Evolutionary conservation across 1,284 basidiomycete species (phyloP).

Genomic region (Ustanciosporium gigantosporum): DNA sequence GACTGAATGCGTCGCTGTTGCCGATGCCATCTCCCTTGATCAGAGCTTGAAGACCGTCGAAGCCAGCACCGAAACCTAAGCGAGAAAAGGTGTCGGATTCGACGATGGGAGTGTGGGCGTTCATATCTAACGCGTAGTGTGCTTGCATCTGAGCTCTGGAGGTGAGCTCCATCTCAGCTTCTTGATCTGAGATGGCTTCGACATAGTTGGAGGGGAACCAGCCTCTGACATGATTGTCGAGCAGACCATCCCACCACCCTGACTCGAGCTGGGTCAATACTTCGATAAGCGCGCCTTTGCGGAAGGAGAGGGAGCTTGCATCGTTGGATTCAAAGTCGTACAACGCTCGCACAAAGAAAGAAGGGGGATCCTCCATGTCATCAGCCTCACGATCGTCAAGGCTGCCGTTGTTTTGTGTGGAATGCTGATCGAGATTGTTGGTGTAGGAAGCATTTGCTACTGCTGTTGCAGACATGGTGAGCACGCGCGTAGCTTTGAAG

Average conservation of each 20-base stretch:
- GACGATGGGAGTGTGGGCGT: conserved; percentile 7
- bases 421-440: too few species aligned
- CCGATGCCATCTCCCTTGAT: conserved; percentile 34
- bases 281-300: conserved; percentile 85
- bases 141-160: conserved; percentile 22
- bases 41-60: conserved; percentile 37
- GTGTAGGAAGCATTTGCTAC: background rate
- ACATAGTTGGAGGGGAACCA: conserved; percentile 99
- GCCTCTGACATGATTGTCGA: conserved; percentile 70
- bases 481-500: too few species aligned
- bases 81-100: conserved; percentile 34
- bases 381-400: too few species aligned
- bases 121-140: conserved; percentile 17
- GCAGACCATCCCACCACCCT: conserved; percentile 98
- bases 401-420: background rate
- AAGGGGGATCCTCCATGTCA: conserved; percentile 14
- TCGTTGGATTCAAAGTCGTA: conserved; percentile 82
- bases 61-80: conserved; percentile 39
- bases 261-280: conserved; percentile 86
- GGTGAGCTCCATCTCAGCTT: conserved; percentile 61
- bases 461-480: too few species aligned
- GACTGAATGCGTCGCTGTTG: conserved; percentile 46
- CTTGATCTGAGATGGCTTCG: conserved; percentile 74
- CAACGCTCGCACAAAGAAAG: conserved; percentile 83
- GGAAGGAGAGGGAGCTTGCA: conserved; percentile 83